phyloP scores from a whole-genome alignment of 805 yeast species.

The Barnettozyma populi region DNA sequence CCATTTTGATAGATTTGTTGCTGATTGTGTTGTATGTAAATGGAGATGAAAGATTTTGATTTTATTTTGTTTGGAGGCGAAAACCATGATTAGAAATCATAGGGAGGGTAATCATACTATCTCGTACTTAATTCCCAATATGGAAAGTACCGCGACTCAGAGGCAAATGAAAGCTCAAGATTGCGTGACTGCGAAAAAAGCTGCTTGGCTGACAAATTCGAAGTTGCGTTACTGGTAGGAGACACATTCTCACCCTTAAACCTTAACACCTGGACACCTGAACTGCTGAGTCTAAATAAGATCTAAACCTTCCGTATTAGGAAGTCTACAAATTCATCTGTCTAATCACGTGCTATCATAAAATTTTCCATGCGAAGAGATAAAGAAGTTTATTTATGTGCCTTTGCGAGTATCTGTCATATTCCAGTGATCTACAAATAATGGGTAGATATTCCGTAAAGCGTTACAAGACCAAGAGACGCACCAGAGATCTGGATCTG shows the following conservation, averaged over 20 bases:
- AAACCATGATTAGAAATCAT: slow-evolving; percentile 8
- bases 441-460: slow-evolving; percentile 89
- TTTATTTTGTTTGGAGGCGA: slow-evolving; percentile 1
- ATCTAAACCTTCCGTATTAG: neutral
- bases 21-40: neutral
- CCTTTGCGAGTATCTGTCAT: neutral
- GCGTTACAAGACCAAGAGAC: slow-evolving; percentile 85
- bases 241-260: neutral
- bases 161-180: neutral
- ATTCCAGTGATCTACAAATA: slow-evolving; percentile 4
- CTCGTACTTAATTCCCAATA: neutral
- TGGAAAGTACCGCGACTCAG: neutral
- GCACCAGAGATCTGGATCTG: slow-evolving; percentile 78
- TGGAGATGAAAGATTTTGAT: slow-evolving; percentile 2
- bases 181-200: slow-evolving; percentile 9
- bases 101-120: neutral
- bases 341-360: neutral
- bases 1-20: slow-evolving; percentile 63
- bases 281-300: neutral
- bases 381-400: slow-evolving; percentile 1
- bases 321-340: slow-evolving; percentile 3
- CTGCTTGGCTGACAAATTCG: neutral
- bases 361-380: slow-evolving; percentile 5
- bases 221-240: neutral
- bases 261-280: slow-evolving; percentile 1